Conservation (phyloP, 257 asterid species). For the Datura wrightii region DNA sequence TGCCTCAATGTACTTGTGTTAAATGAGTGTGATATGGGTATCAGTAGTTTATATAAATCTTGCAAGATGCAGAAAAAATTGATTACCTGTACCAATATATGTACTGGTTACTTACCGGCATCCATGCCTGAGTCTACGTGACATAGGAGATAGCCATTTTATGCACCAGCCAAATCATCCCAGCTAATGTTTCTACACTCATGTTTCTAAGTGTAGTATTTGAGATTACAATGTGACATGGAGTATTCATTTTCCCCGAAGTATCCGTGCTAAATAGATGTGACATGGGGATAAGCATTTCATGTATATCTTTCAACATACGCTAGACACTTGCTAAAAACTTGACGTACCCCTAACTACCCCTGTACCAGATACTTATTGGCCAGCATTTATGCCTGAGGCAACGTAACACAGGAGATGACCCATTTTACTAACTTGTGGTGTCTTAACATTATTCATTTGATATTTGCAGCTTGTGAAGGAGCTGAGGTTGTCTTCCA, state of each 20-base stretch:
- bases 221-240: background rate
- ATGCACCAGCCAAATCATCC: background rate
- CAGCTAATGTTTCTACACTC: background rate
- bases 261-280: background rate
- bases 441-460: background rate
- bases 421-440: background rate
- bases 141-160: background rate
- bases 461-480: conserved; percentile 63
- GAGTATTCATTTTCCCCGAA: background rate
- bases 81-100: background rate
- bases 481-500: conserved; percentile 97
- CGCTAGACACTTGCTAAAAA: background rate
- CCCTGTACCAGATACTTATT: background rate
- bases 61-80: background rate
- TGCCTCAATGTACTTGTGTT: background rate
- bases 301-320: background rate
- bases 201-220: background rate
- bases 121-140: background rate
- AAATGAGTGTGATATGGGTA: background rate
- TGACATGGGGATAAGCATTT: background rate
- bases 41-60: background rate
- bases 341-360: background rate
- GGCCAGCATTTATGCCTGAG: background rate
- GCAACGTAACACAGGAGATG: background rate
- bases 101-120: background rate